These are phyloP conservation scores for Clavispora fructus DNA, from an alignment of 805 yeast species.

Conservation along the genomic window DNA sequence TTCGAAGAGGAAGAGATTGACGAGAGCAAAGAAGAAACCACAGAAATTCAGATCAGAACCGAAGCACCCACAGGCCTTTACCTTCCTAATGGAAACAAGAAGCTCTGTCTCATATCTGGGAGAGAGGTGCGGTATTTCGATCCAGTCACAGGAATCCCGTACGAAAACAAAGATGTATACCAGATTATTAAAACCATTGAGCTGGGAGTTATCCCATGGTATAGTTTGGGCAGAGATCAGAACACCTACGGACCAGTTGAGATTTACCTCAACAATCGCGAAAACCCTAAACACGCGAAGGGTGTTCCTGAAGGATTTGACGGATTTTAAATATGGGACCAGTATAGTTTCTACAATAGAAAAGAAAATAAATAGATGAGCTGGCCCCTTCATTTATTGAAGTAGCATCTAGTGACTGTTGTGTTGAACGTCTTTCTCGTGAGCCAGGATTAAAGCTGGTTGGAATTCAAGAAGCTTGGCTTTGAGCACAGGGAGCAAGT, in stretches of 20 bases:
- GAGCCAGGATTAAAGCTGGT: slow-evolving; percentile 53
- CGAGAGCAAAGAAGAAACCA: slow-evolving; percentile 32
- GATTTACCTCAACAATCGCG: slow-evolving; percentile 37
- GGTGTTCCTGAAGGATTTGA: slow-evolving; percentile 88
- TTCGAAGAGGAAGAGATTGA: slow-evolving; percentile 40
- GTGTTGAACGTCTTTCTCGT: slow-evolving; percentile 61
- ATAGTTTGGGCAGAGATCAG: slow-evolving; percentile 41
- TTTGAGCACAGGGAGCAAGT: slow-evolving; percentile 49
- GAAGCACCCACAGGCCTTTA: slow-evolving; percentile 73
- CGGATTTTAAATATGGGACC: slow-evolving; percentile 6
- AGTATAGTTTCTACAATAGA: not conserved
- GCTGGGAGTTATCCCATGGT: slow-evolving; percentile 50
- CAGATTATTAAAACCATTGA: slow-evolving; percentile 50
- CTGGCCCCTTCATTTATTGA: not conserved
- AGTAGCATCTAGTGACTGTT: not conserved
- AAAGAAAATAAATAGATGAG: not conserved
- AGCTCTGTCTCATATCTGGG: slow-evolving; percentile 72
- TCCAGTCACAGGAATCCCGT: slow-evolving; percentile 84
- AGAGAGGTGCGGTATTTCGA: slow-evolving; percentile 78
- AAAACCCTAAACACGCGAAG: slow-evolving; percentile 65
- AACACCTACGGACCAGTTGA: slow-evolving; percentile 50
- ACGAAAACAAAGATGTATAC: slow-evolving; percentile 77
- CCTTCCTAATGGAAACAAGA: slow-evolving; percentile 62
- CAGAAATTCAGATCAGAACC: slow-evolving; percentile 47
- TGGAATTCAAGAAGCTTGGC: slow-evolving; percentile 54